phyloP scores from a whole-genome alignment of 805 yeast genomes.

The Nakazawaea wickerhamii region DNA sequence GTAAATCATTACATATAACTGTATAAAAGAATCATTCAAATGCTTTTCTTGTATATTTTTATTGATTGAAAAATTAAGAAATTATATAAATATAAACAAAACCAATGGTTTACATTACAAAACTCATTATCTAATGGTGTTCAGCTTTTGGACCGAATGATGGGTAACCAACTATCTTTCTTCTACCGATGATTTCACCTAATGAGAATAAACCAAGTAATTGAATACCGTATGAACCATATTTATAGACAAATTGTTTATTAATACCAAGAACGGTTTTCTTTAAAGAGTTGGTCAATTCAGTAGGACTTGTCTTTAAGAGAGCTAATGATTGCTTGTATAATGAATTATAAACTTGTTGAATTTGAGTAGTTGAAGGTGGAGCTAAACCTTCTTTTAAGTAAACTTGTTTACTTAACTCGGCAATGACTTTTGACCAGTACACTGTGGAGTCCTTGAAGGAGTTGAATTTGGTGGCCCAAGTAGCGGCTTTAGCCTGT shows the following conservation, averaged over 20 bases:
- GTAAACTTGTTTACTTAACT: constrained; percentile 70
- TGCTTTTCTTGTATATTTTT: too few relatives aligned
- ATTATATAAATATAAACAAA: neutral
- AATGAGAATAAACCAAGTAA: constrained; percentile 85
- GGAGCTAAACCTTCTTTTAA: constrained; percentile 91
- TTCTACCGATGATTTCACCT: constrained; percentile 96
- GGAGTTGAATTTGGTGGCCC: constrained; percentile 30
- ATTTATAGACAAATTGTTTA: constrained; percentile 56
- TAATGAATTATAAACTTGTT: constrained; percentile 59
- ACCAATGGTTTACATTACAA: too few relatives aligned
- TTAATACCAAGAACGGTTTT: constrained; percentile 33
- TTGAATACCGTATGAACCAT: constrained; percentile 75
- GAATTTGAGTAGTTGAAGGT: constrained; percentile 73
- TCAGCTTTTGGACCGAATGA: constrained; percentile 44
- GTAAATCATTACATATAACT: too few relatives aligned
- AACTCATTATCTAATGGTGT: constrained; percentile 21
- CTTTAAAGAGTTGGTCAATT: constrained; percentile 41
- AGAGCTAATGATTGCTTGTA: constrained; percentile 39
- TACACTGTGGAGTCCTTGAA: constrained; percentile 56
- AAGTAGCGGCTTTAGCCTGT: constrained; percentile 34
- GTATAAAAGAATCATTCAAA: neutral
- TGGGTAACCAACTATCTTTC: constrained; percentile 88
- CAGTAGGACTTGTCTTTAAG: constrained; percentile 53
- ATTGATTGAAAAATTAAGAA: neutral
- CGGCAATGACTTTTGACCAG: constrained; percentile 63